Percentiles rank a stretch among this genome's conserved stretches.
Evolutionary conservation across 2,329 filamentous ascomycete genomes (phyloP).

Genomic region (Verticillium isaacii): DNA sequence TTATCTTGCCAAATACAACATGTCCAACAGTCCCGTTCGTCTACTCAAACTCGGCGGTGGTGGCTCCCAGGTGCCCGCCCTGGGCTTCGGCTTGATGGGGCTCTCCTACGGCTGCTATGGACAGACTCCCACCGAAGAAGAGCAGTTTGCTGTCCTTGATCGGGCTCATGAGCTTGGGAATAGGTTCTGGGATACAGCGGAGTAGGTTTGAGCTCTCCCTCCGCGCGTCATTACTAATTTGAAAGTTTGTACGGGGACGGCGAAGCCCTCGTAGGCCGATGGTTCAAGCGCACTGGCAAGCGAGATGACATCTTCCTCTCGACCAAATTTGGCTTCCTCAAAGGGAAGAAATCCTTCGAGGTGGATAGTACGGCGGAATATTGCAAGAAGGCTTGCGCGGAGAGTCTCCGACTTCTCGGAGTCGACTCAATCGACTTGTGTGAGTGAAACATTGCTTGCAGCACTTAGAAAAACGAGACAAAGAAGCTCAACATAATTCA

Average conservation of each 20-base stretch:
- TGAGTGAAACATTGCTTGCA: neutral
- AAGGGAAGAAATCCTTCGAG: slow-evolving; percentile 9
- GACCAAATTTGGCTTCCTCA: slow-evolving; percentile 39
- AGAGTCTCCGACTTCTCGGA: slow-evolving; percentile 30
- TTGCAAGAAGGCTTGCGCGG: slow-evolving; percentile 28
- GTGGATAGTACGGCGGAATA: slow-evolving; percentile 25
- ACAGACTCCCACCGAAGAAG: slow-evolving; percentile 34
- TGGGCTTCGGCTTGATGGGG: slow-evolving; percentile 53
- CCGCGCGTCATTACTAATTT: neutral
- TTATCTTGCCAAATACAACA: neutral
- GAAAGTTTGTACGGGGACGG: slow-evolving; percentile 34
- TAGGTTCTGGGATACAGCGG: slow-evolving; percentile 46
- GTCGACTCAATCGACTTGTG: slow-evolving; percentile 35
- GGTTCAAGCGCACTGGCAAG: slow-evolving; percentile 38
- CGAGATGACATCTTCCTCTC: slow-evolving; percentile 43
- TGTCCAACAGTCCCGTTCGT: slow-evolving; percentile 8
- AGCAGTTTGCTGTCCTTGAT: slow-evolving; percentile 47
- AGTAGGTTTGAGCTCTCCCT: slow-evolving; percentile 15
- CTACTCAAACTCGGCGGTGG: slow-evolving; percentile 44
- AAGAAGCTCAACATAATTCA: neutral
- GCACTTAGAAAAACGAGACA: neutral
- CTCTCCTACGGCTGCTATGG: slow-evolving; percentile 17
- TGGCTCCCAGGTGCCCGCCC: slow-evolving; percentile 42
- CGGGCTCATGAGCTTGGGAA: slow-evolving; percentile 43
- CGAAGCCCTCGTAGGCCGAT: slow-evolving; percentile 42